Evolutionary conservation across 768 basidiomycete species (phyloP), one percentile per base, ranked within the genome.

Genomic region (Leucocoprinus sp.): DNA sequence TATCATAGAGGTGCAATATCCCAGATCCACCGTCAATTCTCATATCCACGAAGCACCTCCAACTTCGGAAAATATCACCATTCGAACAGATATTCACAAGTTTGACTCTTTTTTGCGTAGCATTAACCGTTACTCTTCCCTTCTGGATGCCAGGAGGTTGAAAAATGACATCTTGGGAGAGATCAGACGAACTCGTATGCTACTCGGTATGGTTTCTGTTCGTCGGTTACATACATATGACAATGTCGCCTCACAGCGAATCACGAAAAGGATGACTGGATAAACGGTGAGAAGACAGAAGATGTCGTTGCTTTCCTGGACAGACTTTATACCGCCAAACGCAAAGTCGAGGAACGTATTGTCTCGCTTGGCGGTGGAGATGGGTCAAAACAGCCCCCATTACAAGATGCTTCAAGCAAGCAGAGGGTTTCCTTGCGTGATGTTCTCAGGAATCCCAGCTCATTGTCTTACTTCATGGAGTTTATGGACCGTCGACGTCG

Each of bases 401-500:
- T 66, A 49, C 62, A 67, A 35, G 80, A 80, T 40, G 48, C 67
- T 0, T 57, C 56, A 31, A 57, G 64, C 17, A 70, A 75, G 35
- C 68, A 76, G 4, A 66, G 74, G 8, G 63, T 87, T 18, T 69
- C 75, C 0, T 70, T 95, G 3, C 77, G 87, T 29, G 85, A 91
- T 42, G 74, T 98, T 41, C 77, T 99, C 2, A 69, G 82, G 18
- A 93, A 91, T 54, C 93, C 95, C 0, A 84, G 81, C 28, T 91
- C 92, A 0, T 74, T 98, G 2, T 91, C 89, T 2, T 95, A 96
- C 60, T 89, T 95, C 66, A 93, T 97, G 83, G 96, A 99, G 66
- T 96, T 90, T 55, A 93, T 97, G 90, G 96, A 98, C 54, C 78
- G 96, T 11, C 78, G 86, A 6, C 74, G 80, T 49, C 79, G 85